Evolutionary conservation across 2,329 filamentous ascomycete genomes (phyloP).

Genomic region (Mollisiaceae sp.): DNA sequence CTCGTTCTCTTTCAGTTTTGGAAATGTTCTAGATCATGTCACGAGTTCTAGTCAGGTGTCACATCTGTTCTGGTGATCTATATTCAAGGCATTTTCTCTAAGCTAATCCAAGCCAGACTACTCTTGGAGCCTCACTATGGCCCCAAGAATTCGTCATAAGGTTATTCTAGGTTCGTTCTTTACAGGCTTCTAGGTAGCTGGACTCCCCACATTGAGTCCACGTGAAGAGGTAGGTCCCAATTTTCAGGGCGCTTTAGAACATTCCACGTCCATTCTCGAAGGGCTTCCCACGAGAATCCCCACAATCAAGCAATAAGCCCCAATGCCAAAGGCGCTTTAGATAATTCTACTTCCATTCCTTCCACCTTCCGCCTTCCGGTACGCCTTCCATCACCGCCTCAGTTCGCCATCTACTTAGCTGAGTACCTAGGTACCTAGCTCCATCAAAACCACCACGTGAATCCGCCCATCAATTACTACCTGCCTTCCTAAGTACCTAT

Average conservation of each 20-base stretch:
- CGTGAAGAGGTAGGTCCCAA: not conserved
- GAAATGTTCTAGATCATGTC: not conserved
- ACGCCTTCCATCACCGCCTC: constrained; percentile 9
- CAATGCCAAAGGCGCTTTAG: not conserved
- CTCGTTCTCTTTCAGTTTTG: not conserved
- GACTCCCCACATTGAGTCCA: not conserved
- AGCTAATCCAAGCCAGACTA: not conserved
- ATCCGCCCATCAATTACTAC: not conserved
- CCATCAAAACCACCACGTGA: not conserved
- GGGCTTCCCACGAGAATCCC: not conserved
- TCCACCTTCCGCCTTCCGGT: constrained; percentile 10
- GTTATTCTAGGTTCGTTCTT: not conserved
- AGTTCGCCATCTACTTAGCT: not conserved
- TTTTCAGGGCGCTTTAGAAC: not conserved
- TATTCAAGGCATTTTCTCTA: not conserved
- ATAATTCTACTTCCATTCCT: not conserved
- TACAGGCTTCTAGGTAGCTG: not conserved
- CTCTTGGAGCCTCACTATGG: not conserved
- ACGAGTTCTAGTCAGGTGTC: not conserved
- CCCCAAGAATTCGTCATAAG: not conserved
- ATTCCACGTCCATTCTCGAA: not conserved
- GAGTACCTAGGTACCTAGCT: not conserved
- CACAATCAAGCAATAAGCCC: too few species aligned
- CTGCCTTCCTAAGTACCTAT: not conserved
- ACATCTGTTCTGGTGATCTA: not conserved